phyloP scores from a whole-genome alignment of 140 eudicot species.

The Ambrosia hybrid region DNA sequence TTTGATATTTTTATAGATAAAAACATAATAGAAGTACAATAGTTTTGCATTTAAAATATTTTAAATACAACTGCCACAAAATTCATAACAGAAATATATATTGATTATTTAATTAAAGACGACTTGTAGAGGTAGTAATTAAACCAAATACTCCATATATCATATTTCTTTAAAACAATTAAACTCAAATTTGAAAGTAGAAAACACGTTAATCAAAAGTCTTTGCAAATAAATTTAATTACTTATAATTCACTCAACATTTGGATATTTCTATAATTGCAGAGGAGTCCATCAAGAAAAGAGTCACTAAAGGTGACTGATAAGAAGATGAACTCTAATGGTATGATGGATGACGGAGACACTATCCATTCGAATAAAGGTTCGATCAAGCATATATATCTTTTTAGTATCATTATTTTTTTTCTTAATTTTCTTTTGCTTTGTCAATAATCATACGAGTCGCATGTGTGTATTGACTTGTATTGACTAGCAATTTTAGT shows the following conservation, averaged over 20 bases:
- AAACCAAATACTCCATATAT: neutral
- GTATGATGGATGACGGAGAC: conserved; percentile 33
- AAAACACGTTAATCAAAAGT: conserved; percentile 1
- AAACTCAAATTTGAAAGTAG: conserved; percentile 3
- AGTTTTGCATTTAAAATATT: neutral
- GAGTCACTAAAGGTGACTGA: conserved; percentile 46
- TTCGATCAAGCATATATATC: conserved; percentile 13
- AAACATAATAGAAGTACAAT: neutral
- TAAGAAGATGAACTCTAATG: conserved; percentile 39
- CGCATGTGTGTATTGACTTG: neutral
- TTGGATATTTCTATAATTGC: conserved; percentile 25
- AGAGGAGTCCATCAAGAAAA: conserved; percentile 65
- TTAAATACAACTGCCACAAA: neutral
- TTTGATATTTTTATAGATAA: neutral
- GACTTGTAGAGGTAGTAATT: conserved; percentile 1
- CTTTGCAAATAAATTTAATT: neutral
- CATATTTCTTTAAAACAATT: neutral
- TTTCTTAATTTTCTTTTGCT: neutral
- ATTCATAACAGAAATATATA: neutral
- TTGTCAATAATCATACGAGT: neutral
- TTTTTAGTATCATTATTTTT: neutral
- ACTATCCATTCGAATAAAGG: conserved; percentile 52
- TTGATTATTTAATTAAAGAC: neutral
- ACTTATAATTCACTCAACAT: too few relatives aligned
- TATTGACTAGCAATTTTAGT: neutral